Conservation (phyloP, 2,329 filamentous ascomycete genomes). For the Ophiostoma montium region DNA sequence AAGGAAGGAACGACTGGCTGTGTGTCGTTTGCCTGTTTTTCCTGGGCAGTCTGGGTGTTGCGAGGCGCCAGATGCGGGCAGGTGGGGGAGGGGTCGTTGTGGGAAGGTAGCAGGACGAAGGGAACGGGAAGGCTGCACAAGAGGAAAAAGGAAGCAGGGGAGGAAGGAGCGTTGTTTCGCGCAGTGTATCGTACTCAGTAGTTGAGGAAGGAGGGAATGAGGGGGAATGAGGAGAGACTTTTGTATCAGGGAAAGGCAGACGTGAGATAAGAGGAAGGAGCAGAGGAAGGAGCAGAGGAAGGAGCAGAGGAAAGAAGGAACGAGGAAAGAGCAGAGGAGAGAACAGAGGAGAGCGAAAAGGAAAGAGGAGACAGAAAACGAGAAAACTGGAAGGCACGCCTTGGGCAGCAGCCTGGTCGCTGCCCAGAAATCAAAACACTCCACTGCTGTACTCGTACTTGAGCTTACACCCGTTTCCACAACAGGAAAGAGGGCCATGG, state of each 20-base stretch:
- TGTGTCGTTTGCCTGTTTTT: not conserved
- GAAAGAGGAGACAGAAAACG: no score
- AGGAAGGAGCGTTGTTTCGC: no score
- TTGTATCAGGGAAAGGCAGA: no score
- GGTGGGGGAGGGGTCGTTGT: slow-evolving; percentile 11
- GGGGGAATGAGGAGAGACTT: no score
- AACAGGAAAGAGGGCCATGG: slow-evolving; percentile 1
- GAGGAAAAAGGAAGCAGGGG: not conserved
- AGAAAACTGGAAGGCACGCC: not conserved
- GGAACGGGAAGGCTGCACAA: no score
- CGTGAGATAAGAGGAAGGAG: no score
- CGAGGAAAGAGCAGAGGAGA: not conserved
- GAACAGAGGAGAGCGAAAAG: not conserved
- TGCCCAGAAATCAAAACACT: no score
- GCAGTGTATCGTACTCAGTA: no score
- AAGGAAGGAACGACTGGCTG: not conserved
- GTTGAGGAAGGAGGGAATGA: not conserved
- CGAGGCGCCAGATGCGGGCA: slow-evolving; percentile 8
- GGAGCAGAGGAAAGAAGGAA: not conserved
- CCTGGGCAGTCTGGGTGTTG: not conserved
- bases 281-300: no score
- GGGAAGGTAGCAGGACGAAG: no score
- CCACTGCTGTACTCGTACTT: not conserved
- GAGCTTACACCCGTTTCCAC: not conserved
- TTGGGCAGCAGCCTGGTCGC: no score